Conservation (phyloP, 2,329 filamentous ascomycete species). For the Aspergillus bombycis region DNA sequence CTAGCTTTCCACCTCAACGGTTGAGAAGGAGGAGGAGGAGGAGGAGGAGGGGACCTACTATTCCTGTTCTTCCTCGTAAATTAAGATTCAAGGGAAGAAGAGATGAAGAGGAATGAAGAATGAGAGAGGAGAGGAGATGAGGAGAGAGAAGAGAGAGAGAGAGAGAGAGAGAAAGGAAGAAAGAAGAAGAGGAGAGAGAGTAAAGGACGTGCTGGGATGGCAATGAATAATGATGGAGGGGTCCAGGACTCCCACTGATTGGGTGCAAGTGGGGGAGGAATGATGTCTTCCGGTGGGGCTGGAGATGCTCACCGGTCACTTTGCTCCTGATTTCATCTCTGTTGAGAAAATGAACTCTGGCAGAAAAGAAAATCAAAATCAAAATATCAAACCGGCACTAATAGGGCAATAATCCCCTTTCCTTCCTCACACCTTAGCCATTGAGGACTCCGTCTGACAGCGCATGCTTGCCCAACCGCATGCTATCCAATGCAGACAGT, state of each 20-base stretch:
- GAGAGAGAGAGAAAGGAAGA: constrained; percentile 9
- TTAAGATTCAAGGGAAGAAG: constrained; percentile 9
- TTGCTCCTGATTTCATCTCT: background rate
- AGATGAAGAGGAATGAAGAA: constrained; percentile 25
- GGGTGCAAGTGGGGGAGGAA: constrained; percentile 33
- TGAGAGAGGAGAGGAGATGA: constrained; percentile 18
- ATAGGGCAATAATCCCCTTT: background rate
- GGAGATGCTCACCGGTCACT: constrained; percentile 2
- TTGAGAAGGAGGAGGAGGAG: background rate
- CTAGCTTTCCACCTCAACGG: constrained; percentile 11
- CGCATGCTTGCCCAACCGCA: too few species aligned
- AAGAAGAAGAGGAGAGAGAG: constrained; percentile 10
- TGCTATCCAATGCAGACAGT: background rate
- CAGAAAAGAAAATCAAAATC: background rate
- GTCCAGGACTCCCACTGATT: constrained; percentile 11
- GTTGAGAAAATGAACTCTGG: background rate
- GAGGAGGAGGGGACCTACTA: background rate
- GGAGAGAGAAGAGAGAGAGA: constrained; percentile 15
- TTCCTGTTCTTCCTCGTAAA: constrained; percentile 3
- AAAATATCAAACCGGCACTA: background rate
- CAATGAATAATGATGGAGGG: constrained; percentile 18
- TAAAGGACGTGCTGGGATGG: constrained; percentile 17
- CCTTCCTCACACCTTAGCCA: background rate
- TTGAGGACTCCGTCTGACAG: background rate
- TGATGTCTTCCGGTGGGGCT: constrained; percentile 37